These are phyloP conservation scores for Clausena lansium DNA, from an alignment of 345 rosid species.

Conservation along the genomic window DNA sequence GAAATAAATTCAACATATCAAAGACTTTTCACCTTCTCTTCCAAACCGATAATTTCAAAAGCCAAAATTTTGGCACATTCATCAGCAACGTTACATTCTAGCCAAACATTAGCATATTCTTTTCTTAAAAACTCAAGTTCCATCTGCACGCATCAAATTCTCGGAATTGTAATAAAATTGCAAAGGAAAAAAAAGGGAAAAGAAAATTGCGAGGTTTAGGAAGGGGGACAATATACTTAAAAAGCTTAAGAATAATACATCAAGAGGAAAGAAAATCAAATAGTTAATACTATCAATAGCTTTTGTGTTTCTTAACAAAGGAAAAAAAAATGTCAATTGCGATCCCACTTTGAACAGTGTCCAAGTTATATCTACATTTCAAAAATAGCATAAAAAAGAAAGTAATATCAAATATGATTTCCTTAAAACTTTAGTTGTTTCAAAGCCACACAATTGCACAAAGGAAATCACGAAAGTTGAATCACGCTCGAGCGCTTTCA, in stretches of 20 bases:
- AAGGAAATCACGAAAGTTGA: too few relatives aligned
- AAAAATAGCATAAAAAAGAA: too few relatives aligned
- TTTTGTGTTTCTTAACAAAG: too few relatives aligned
- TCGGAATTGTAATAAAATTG: neutral
- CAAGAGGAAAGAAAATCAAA: neutral
- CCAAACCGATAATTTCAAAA: constrained; percentile 93
- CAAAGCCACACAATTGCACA: too few relatives aligned
- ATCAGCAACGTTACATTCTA: constrained; percentile 90
- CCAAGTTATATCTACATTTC: constrained; percentile 7
- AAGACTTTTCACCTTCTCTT: constrained; percentile 85
- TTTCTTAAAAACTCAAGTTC: constrained; percentile 76
- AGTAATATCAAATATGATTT: too few relatives aligned
- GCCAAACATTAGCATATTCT: constrained; percentile 68
- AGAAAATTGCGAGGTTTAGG: neutral
- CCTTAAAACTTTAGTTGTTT: too few relatives aligned
- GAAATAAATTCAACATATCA: neutral
- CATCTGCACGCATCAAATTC: constrained; percentile 45
- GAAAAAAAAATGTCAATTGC: neutral
- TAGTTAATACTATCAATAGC: neutral
- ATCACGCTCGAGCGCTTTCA: too few relatives aligned
- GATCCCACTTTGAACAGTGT: neutral
- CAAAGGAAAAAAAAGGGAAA: neutral
- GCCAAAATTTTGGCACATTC: constrained; percentile 89
- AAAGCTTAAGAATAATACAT: neutral
- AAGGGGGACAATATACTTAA: neutral